Evolutionary conservation across 2,329 filamentous ascomycete genomes (phyloP).

Genomic region (Trichoderma endophyticum): DNA sequence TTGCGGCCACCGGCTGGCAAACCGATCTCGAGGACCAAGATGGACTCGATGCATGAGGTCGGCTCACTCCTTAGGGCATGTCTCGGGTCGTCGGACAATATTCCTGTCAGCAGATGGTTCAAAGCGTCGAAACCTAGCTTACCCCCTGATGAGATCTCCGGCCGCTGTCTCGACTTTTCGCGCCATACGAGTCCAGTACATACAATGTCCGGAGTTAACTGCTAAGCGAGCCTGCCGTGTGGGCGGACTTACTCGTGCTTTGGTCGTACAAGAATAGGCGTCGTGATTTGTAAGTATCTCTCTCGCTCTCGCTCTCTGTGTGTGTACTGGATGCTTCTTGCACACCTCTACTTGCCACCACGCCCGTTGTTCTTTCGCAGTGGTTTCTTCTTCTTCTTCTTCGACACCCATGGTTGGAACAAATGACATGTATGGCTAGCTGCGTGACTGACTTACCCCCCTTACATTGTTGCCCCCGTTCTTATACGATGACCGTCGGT

Average conservation of each 20-base stretch:
- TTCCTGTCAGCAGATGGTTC: neutral
- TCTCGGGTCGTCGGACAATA: slow-evolving; percentile 12
- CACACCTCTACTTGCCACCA: neutral
- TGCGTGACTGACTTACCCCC: neutral
- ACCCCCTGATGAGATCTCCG: neutral
- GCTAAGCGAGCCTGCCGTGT: neutral
- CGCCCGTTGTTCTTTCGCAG: neutral
- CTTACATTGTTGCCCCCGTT: neutral
- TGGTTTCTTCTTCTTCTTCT: neutral
- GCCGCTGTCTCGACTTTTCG: neutral
- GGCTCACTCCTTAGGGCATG: neutral
- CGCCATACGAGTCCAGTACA: neutral
- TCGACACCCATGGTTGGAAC: neutral
- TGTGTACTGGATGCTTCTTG: neutral
- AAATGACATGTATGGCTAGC: neutral
- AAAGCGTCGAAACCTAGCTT: neutral
- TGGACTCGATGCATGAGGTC: neutral
- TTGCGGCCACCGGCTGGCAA: slow-evolving; percentile 4
- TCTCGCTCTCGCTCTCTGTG: neutral
- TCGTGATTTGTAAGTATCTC: neutral
- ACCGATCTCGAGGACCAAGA: slow-evolving; percentile 10
- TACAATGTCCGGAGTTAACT: neutral
- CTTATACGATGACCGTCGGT: neutral
- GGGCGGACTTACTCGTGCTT: neutral
- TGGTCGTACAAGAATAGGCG: neutral